phyloP scores from a whole-genome alignment of 1,139 yeast genomes.

The Citeromyces siamensis region DNA sequence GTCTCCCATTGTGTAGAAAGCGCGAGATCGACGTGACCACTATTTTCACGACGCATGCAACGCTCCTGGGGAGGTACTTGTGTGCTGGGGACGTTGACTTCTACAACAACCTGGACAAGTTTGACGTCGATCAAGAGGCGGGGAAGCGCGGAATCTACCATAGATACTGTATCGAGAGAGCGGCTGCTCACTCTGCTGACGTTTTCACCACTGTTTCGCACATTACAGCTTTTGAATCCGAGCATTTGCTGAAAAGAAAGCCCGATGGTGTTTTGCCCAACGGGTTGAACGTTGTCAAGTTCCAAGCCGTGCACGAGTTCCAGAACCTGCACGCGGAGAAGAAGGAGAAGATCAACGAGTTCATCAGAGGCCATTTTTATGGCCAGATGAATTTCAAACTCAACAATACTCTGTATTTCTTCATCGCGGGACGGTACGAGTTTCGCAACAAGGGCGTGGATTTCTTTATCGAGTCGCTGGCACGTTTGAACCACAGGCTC shows the following conservation, averaged over 20 bases:
- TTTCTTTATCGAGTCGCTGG: conserved; percentile 85
- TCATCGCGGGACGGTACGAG: conserved; percentile 96
- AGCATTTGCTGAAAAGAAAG: conserved; percentile 83
- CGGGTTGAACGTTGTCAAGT: conserved; percentile 91
- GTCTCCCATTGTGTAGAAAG: conserved; percentile 83
- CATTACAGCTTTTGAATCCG: conserved; percentile 91
- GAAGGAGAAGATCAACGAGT: conserved; percentile 88
- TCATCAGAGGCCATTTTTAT: conserved; percentile 92
- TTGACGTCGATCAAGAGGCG: conserved; percentile 96
- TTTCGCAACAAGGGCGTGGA: conserved; percentile 96
- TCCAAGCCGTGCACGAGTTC: conserved; percentile 96
- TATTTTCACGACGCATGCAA: conserved; percentile 95
- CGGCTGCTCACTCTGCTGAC: conserved; percentile 93
- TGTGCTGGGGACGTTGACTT: conserved; percentile 97
- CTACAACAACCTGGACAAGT: conserved; percentile 79
- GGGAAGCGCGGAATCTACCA: conserved; percentile 97
- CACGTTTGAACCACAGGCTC: conserved; percentile 79
- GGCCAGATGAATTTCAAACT: conserved; percentile 93
- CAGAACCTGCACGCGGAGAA: conserved; percentile 90
- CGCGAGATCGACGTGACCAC: conserved; percentile 91
- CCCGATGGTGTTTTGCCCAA: conserved; percentile 98
- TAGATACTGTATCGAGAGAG: conserved; percentile 91
- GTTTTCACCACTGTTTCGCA: conserved; percentile 97
- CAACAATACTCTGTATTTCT: conserved; percentile 87
- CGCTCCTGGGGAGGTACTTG: conserved; percentile 83